Base-by-base conservation (phyloP, 257 asterid genomes). In the Solanum bukasovii region DNA sequence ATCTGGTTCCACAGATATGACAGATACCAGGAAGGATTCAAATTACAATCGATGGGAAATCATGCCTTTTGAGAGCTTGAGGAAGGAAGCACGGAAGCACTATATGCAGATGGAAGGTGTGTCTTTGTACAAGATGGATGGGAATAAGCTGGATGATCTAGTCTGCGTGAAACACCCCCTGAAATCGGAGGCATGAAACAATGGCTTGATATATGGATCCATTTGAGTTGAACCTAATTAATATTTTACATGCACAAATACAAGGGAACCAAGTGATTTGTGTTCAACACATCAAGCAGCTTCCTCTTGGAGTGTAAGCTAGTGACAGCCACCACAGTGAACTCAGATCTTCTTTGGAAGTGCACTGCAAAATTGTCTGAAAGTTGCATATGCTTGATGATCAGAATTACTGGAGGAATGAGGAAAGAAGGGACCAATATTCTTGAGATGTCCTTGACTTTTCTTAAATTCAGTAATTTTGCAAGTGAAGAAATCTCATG, bases 61-160 rank as follows among this genome's bases (percentile, higher is more conserved):
- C 14, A 92, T 93, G 95, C 94, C 96, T 84, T 93, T 90, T 9
- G 90, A 93, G 88, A 90, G 89, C 31, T 84, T 95, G 89, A 93
- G 98, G 83, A 88, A 93, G 89, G 96, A 86, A 81, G 95, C 99
- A 37, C 88, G 61, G 83, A 93, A 95, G 84, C 98, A 96, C 77
- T 96, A 82, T 84, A 35, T 13, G 85, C 95, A 92, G 90, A 97
- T 96, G 99, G 94, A 94, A 87, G 95, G 96, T 13, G 98, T 95
- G 52, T 92, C 99, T 35, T 35, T 95, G 87, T 97, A 97, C 92
- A 97, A 97, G 91, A 97, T 97, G 96, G 99, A 97, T 87, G 99
- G 99, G 21, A 96, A 97, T 86, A 96, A 91, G 88, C 90, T 97
- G 94, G 99, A 97, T 61, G 99, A 97, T 94, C 93, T 97, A 42